phyloP scores from a whole-genome alignment of 148 eudicot species.

The Fagopyrum homotropicum region DNA sequence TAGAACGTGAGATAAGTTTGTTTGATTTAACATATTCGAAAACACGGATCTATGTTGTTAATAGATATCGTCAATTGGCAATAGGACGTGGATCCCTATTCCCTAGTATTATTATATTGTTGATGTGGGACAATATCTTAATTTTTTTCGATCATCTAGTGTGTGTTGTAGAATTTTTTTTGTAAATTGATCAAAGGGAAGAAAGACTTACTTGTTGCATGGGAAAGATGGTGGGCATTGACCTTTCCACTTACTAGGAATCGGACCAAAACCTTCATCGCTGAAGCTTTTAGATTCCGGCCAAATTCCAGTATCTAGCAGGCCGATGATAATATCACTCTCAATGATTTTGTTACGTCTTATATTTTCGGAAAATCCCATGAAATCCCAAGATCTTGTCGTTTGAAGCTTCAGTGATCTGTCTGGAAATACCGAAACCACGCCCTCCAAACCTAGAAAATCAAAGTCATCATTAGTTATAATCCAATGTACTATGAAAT shows the following conservation, averaged over 20 bases:
- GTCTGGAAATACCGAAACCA: slow-evolving; percentile 45
- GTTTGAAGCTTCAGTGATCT: slow-evolving; percentile 36
- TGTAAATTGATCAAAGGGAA: neutral
- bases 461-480: neutral
- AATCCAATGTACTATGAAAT: too few relatives aligned
- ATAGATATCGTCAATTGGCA: too few relatives aligned
- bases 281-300: slow-evolving; percentile 45
- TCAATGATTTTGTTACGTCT: slow-evolving; percentile 14
- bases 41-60: too few relatives aligned
- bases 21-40: too few relatives aligned
- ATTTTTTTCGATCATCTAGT: too few relatives aligned
- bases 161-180: neutral
- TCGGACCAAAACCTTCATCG: slow-evolving; percentile 38
- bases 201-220: slow-evolving; percentile 45
- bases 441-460: slow-evolving; percentile 32
- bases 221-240: slow-evolving; percentile 36
- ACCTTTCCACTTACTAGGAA: slow-evolving; percentile 58
- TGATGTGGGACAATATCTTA: too few relatives aligned
- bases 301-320: slow-evolving; percentile 53
- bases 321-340: slow-evolving; percentile 38
- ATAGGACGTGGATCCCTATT: too few relatives aligned
- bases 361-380: slow-evolving; percentile 28
- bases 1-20: neutral
- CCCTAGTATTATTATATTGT: too few relatives aligned
- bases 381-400: slow-evolving; percentile 65